phyloP scores from a whole-genome alignment of 164 flowering plant genomes.

The Malania oleifera region DNA sequence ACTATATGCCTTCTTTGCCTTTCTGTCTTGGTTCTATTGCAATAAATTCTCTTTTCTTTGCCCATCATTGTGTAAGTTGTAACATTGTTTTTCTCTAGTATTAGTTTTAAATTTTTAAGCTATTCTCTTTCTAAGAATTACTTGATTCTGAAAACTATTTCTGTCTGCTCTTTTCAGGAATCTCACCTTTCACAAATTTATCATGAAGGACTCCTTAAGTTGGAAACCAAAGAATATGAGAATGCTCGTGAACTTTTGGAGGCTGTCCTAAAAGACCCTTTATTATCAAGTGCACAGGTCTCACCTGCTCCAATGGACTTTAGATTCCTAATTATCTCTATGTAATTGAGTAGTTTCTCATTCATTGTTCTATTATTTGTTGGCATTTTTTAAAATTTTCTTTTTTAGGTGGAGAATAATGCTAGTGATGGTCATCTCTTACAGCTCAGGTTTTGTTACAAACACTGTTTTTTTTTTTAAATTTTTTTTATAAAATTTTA shows the following conservation, averaged over 20 bases:
- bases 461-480: neutral
- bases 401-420: conserved; percentile 52
- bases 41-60: neutral
- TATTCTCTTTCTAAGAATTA: too few relatives aligned
- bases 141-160: too few relatives aligned
- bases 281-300: conserved; percentile 72
- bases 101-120: too few relatives aligned
- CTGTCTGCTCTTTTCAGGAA: conserved; percentile 49
- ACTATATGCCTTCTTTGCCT: neutral
- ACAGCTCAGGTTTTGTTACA: conserved; percentile 68
- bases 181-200: conserved; percentile 86
- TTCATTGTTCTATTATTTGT: neutral
- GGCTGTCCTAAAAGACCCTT: conserved; percentile 75
- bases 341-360: neutral
- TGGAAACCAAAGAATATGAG: conserved; percentile 77
- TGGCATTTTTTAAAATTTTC: conserved; percentile 10
- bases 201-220: conserved; percentile 83
- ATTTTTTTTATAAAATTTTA: neutral
- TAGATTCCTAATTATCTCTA: neutral
- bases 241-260: conserved; percentile 82
- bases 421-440: conserved; percentile 74
- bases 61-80: too few relatives aligned
- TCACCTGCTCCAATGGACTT: conserved; percentile 1
- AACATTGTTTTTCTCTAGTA: too few relatives aligned
- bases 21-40: neutral